phyloP scores from a whole-genome alignment of 2,329 filamentous ascomycete species.

The Thermothelomyces thermophilus region DNA sequence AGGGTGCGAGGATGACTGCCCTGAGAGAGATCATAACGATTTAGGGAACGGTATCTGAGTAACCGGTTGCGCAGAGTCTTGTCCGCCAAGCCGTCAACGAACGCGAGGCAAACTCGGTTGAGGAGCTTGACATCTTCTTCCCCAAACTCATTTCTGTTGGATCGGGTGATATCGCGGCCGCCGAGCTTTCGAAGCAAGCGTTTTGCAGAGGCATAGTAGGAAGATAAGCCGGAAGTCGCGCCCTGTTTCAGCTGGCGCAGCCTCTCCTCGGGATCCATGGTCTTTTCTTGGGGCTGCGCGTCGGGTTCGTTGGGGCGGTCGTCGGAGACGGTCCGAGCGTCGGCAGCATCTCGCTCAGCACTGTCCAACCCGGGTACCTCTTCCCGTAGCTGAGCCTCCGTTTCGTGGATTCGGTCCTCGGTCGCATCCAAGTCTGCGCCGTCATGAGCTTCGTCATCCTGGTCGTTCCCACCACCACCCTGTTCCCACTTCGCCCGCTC shows the following conservation, averaged over 20 bases:
- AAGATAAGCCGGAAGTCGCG: conserved; percentile 30
- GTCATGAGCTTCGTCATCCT: conserved; percentile 19
- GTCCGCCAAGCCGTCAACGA: conserved; percentile 49
- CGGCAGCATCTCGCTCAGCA: too few relatives aligned
- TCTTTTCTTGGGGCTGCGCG: neutral
- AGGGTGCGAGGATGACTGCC: conserved; percentile 41
- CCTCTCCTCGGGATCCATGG: conserved; percentile 2
- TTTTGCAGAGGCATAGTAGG: conserved; percentile 45
- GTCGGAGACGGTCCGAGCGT: too few relatives aligned
- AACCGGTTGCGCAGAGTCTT: conserved; percentile 40
- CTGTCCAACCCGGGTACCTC: too few relatives aligned
- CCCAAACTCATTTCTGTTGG: conserved; percentile 39
- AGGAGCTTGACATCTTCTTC: conserved; percentile 42
- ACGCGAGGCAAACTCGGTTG: conserved; percentile 46
- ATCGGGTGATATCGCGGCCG: conserved; percentile 44
- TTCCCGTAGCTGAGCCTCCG: too few relatives aligned
- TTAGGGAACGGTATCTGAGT: conserved; percentile 41
- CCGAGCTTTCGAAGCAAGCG: conserved; percentile 42
- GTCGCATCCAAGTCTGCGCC: conserved; percentile 12
- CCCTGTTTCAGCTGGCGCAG: conserved; percentile 17
- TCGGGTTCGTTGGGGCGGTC: neutral
- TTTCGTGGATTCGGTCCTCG: neutral
- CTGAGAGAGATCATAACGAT: conserved; percentile 28
- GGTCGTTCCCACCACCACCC: conserved; percentile 37
- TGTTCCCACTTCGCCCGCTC: conserved; percentile 68